Conservation (phyloP, 2,329 filamentous ascomycete species). For the Chaetomium sp. region DNA sequence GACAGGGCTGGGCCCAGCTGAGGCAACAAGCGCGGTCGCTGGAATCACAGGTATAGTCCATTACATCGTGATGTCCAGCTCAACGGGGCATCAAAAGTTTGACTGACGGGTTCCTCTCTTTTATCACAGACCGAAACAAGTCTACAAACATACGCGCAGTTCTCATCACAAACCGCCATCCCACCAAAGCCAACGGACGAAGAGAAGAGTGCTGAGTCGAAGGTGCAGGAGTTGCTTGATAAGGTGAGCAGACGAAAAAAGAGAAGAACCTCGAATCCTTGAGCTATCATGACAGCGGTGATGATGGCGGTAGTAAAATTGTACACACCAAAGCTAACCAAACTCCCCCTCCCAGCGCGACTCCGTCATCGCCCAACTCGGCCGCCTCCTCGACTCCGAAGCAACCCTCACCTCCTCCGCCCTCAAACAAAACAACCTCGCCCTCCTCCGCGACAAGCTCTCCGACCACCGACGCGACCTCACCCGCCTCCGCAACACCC, state of each 20-base stretch:
- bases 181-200: constrained; percentile 79
- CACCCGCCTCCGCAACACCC: constrained; percentile 62
- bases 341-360: constrained; percentile 58
- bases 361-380: constrained; percentile 70
- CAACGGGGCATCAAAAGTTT: not conserved
- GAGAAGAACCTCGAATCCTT: no score
- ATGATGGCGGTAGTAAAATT: not conserved
- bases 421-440: constrained; percentile 93
- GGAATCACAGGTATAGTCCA: constrained; percentile 69
- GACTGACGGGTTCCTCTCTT: constrained; percentile 2
- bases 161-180: constrained; percentile 71
- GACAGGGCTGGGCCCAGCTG: constrained; percentile 77
- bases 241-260: constrained; percentile 48
- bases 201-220: constrained; percentile 70
- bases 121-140: constrained; percentile 66
- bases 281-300: not conserved
- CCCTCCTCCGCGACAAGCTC: constrained; percentile 85
- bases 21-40: constrained; percentile 84
- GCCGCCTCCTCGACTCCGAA: constrained; percentile 89
- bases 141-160: constrained; percentile 86
- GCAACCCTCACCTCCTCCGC: constrained; percentile 78
- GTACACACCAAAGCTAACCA: constrained; percentile 8
- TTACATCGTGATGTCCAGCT: not conserved
- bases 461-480: constrained; percentile 81
- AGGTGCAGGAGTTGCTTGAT: constrained; percentile 77